Percentiles rank a stretch among this genome's conserved stretches.
Evolutionary conservation across 805 yeast genomes (phyloP).

Genomic region (Metschnikowia henanensis): DNA sequence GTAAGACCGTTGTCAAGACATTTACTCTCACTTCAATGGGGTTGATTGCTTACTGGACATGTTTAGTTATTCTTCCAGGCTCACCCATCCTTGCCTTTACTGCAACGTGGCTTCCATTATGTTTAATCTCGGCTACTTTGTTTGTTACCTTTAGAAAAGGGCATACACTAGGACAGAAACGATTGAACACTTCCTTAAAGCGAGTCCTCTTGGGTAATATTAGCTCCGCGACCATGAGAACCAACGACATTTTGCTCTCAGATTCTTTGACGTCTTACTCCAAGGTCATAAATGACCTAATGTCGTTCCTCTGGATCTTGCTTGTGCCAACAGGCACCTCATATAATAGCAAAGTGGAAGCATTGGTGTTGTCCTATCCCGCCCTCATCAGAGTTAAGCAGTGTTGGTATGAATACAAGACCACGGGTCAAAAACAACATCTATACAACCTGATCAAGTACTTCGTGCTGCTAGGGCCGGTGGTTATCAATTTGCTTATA

Average conservation of each 20-base stretch:
- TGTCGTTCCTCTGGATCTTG: constrained; percentile 50
- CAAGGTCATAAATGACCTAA: constrained; percentile 71
- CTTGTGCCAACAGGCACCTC: constrained; percentile 19
- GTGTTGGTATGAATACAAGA: constrained; percentile 67
- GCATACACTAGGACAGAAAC: constrained; percentile 34
- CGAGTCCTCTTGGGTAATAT: constrained; percentile 61
- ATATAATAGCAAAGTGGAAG: constrained; percentile 32
- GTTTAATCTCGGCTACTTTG: constrained; percentile 2
- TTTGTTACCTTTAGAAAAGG: constrained; percentile 34
- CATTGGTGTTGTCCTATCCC: constrained; percentile 51
- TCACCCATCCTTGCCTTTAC: constrained; percentile 2
- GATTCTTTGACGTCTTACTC: constrained; percentile 85
- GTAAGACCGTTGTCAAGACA: constrained; percentile 30
- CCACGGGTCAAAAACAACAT: constrained; percentile 53
- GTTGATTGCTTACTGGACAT: constrained; percentile 20
- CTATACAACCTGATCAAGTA: constrained; percentile 77
- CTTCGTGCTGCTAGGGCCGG: constrained; percentile 53
- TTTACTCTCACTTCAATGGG: constrained; percentile 21
- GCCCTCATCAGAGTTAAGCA: constrained; percentile 76
- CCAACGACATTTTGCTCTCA: constrained; percentile 78
- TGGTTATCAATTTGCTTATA: constrained; percentile 27
- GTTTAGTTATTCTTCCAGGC: constrained; percentile 5
- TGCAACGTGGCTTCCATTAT: constrained; percentile 2
- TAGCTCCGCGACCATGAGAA: constrained; percentile 53
- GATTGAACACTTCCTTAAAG: constrained; percentile 49